Percentiles rank a stretch among this genome's conserved stretches.
Evolutionary conservation across 495 filamentous ascomycete genomes (phyloP).

Genomic region (Hypomontagnella monticulosa): DNA sequence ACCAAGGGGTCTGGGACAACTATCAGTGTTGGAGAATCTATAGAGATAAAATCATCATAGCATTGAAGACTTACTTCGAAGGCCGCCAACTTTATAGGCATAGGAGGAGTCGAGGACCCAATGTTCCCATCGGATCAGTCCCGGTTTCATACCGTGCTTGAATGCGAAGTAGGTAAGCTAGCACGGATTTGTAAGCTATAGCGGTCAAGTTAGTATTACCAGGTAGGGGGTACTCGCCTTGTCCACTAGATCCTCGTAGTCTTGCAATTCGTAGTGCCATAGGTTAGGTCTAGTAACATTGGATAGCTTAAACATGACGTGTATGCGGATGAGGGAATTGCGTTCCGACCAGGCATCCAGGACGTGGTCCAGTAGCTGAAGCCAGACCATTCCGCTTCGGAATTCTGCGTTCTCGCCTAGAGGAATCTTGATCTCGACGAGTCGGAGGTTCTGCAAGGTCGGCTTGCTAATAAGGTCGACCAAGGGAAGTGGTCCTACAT

Average conservation of each 20-base stretch:
- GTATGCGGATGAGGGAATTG: conserved; percentile 44
- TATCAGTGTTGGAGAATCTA: conserved; percentile 4
- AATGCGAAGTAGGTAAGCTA: conserved; percentile 43
- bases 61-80: conserved; percentile 34
- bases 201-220: background rate
- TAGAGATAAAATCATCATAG: background rate
- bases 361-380: conserved; percentile 32
- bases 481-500: conserved; percentile 38
- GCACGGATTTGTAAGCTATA: background rate
- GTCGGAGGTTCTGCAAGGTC: conserved; percentile 46
- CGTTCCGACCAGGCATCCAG: conserved; percentile 37
- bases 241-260: conserved; percentile 34
- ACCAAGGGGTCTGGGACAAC: conserved; percentile 34
- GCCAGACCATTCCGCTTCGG: conserved; percentile 48
- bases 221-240: conserved; percentile 17
- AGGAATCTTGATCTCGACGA: conserved; percentile 47
- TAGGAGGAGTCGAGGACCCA: conserved; percentile 44
- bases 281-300: conserved; percentile 29
- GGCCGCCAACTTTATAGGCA: conserved; percentile 39
- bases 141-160: conserved; percentile 35
- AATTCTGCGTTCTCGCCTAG: conserved; percentile 41
- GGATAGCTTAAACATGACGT: conserved; percentile 44
- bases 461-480: conserved; percentile 41
- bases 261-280: conserved; percentile 41
- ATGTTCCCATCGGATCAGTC: conserved; percentile 43